These are phyloP conservation scores for Cladorrhinum samala DNA, from an alignment of 495 filamentous ascomycete genomes.

Conservation along the genomic window DNA sequence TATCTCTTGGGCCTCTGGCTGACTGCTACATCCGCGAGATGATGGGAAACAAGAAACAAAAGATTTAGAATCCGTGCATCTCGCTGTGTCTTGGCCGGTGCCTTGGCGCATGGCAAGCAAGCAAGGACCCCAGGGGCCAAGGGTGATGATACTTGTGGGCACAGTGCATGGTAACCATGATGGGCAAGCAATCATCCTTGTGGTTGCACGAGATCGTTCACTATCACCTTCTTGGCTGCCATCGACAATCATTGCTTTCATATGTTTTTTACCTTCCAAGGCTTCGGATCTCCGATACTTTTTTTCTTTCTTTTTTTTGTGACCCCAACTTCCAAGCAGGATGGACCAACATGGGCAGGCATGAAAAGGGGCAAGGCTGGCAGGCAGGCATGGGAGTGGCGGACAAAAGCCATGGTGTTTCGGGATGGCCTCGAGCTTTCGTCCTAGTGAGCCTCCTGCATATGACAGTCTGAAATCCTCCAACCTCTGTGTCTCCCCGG, in stretches of 20 bases:
- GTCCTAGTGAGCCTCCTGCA: too few relatives aligned
- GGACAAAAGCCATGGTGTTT: too few relatives aligned
- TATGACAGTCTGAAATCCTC: too few relatives aligned
- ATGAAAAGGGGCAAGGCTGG: too few relatives aligned
- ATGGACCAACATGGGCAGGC: too few relatives aligned
- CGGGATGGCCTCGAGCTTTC: too few relatives aligned
- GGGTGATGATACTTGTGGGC: too few relatives aligned
- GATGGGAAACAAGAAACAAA: background rate
- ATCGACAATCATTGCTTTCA: background rate
- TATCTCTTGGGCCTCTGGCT: background rate
- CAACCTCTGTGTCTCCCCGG: too few relatives aligned
- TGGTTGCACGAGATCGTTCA: background rate
- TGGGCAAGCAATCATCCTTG: too few relatives aligned
- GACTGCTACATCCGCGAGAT: background rate
- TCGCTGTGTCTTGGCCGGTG: background rate
- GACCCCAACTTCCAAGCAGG: too few relatives aligned
- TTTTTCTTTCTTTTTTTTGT: background rate
- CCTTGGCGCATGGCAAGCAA: constrained; percentile 1
- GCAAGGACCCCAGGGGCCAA: background rate
- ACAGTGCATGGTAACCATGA: too few relatives aligned
- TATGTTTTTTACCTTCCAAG: background rate
- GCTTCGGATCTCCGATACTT: background rate
- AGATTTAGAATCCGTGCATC: constrained; percentile 4
- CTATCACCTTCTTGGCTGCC: background rate
- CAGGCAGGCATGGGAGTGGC: too few relatives aligned